A percentile compares a stretch with the other conserved stretches of the same genome.
Evolutionary conservation across 164 flowering plant genomes (phyloP).

Genomic region (Echeveria elegans): DNA sequence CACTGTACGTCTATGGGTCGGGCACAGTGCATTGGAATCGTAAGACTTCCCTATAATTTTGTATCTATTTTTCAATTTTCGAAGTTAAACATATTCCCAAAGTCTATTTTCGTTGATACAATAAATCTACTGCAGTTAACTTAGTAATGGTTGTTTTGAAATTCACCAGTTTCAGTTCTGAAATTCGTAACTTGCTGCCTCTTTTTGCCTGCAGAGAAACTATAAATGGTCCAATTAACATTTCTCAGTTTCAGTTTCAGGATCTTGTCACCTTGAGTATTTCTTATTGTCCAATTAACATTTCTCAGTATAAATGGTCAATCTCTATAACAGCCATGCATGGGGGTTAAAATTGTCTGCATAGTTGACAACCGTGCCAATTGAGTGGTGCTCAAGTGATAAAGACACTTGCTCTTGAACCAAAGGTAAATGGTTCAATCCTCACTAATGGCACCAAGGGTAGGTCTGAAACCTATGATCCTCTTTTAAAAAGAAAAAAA

Average conservation of each 20-base stretch:
- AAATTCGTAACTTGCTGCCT: slow-evolving; percentile 1
- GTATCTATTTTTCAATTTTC: background rate
- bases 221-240: too few species aligned
- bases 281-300: background rate
- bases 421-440: too few species aligned
- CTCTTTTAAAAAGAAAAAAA: too few species aligned
- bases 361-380: background rate
- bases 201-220: background rate
- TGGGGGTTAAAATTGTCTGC: too few species aligned
- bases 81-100: too few species aligned
- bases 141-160: background rate
- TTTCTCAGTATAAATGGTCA: background rate
- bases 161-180: background rate
- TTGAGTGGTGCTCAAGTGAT: too few species aligned
- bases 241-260: background rate
- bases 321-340: background rate
- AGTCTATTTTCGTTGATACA: too few species aligned
- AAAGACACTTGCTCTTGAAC: too few species aligned
- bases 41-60: slow-evolving; percentile 42
- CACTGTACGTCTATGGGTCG: slow-evolving; percentile 99
- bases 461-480: too few species aligned
- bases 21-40: slow-evolving; percentile 93
- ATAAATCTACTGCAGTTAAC: background rate
- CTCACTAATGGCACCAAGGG: too few species aligned
- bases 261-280: background rate